Evolutionary conservation across 768 basidiomycete genomes (phyloP), one percentile per base, ranked within the genome.

Genomic region (Termitomyces bulborhizus): DNA sequence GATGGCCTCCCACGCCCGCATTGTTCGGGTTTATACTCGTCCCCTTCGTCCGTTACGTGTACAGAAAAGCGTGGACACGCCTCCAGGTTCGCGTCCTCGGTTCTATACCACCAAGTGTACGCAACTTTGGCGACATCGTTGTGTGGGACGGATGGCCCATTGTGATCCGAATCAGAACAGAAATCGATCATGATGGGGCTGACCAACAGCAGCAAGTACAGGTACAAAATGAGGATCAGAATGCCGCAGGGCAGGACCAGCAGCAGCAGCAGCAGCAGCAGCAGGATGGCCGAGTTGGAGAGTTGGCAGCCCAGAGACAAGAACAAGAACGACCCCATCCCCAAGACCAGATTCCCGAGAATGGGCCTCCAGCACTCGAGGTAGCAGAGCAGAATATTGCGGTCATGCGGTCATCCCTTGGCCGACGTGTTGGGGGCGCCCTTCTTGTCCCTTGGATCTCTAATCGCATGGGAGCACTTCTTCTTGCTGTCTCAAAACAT

Each of bases 371-470:
- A 7, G 79, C 69, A 0, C 64, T 72, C 9, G 69, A 68, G 48
- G 84, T 77, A 2, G 83, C 84, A 1, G 79, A 83, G 60, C 78
- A 80, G 57, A 77, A 81, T 41, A 78, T 87, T 51, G 76, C 78
- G 41, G 70, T 83, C 60, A 79, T 81, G 18, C 76, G 80, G 16
- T 73, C 79, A 16, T 83, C 85, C 0, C 63, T 89, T 3, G 88
- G 88, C 1, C 79, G 87, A 12, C 71, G 81, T 61, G 68, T 91
- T 46, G 85, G 84, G 21, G 87, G 88, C 3, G 86, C 88, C 0
- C 69, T 91, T 16, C 69, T 85, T 55, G 74, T 87, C 49, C 89
- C 89, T 0, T 76, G 77, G 7, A 81, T 91, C 59, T 78, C 89
- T 21, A 81, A 71, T 46, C 60, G 73, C 45, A 87, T 88, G 86